These are phyloP conservation scores for Rugonectria rugulosa DNA, from an alignment of 2,329 filamentous ascomycete genomes.

Conservation along the genomic window DNA sequence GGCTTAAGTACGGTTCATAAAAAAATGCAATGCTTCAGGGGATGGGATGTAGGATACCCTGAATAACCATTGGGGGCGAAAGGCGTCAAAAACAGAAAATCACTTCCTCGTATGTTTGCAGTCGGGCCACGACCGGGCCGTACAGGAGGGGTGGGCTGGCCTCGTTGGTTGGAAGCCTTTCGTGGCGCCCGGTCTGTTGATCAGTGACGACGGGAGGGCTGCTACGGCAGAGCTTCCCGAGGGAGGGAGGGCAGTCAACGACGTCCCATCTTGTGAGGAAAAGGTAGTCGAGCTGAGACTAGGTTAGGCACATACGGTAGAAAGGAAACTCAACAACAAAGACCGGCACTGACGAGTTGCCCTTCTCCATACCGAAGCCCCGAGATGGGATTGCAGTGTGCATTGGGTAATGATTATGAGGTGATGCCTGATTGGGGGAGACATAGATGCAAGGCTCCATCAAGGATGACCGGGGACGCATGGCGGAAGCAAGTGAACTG, in stretches of 20 bases:
- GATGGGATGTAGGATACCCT: conserved; percentile 20
- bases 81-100: conserved; percentile 17
- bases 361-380: conserved; percentile 13
- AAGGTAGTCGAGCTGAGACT: conserved; percentile 27
- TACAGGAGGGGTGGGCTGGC: conserved; percentile 21
- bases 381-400: not conserved
- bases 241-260: too few relatives aligned
- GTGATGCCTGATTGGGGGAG: not conserved
- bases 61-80: conserved; percentile 20
- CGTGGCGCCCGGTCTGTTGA: conserved; percentile 22
- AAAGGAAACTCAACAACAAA: conserved; percentile 32
- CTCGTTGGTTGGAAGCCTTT: conserved; percentile 20
- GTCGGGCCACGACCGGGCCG: conserved; percentile 21
- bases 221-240: conserved; percentile 26
- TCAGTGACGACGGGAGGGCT: conserved; percentile 23
- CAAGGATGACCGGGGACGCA: not conserved
- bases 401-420: not conserved
- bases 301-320: conserved; percentile 29
- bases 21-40: conserved; percentile 23
- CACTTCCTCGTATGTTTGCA: conserved; percentile 27
- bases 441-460: not conserved
- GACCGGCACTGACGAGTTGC: conserved; percentile 33
- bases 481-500: not conserved
- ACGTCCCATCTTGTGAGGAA: conserved; percentile 24
- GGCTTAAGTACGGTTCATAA: conserved; percentile 35